Conservation (phyloP, 495 filamentous ascomycete species). For the Neurospora pannonica region DNA sequence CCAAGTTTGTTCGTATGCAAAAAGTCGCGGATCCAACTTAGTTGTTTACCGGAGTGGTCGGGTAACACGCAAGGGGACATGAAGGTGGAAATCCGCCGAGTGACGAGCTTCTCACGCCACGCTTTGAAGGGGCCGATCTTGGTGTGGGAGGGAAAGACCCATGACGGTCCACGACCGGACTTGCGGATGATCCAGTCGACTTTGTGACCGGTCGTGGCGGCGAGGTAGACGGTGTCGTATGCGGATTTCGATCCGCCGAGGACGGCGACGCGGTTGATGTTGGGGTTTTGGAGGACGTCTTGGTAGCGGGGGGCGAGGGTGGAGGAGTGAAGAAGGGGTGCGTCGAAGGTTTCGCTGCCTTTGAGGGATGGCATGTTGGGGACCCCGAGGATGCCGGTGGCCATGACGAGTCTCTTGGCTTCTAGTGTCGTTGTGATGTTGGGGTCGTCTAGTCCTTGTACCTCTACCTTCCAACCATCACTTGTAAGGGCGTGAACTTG, state of each 20-base stretch:
- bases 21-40: conserved; percentile 12
- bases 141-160: conserved; percentile 44
- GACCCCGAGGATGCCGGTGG: conserved; percentile 59
- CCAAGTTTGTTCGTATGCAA: conserved; percentile 51
- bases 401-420: conserved; percentile 52
- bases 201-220: conserved; percentile 47
- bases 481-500: not conserved
- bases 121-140: conserved; percentile 18
- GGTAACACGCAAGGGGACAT: conserved; percentile 16
- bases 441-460: not conserved
- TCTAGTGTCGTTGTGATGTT: not conserved
- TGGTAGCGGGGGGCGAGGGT: conserved; percentile 32
- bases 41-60: conserved; percentile 11
- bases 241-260: conserved; percentile 65
- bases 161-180: conserved; percentile 58
- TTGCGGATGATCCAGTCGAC: conserved; percentile 67
- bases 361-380: conserved; percentile 39
- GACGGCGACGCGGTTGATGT: conserved; percentile 36
- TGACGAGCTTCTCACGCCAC: conserved; percentile 35
- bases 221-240: conserved; percentile 61
- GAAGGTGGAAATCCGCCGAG: conserved; percentile 33
- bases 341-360: conserved; percentile 41
- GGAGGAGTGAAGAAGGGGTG: conserved; percentile 52
- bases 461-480: conserved; percentile 8
- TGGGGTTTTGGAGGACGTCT: conserved; percentile 10